Evolutionary conservation across 2,329 filamentous ascomycete genomes (phyloP), one percentile per base, ranked within the genome.

Genomic region (Fragosphaeria purpurea): DNA sequence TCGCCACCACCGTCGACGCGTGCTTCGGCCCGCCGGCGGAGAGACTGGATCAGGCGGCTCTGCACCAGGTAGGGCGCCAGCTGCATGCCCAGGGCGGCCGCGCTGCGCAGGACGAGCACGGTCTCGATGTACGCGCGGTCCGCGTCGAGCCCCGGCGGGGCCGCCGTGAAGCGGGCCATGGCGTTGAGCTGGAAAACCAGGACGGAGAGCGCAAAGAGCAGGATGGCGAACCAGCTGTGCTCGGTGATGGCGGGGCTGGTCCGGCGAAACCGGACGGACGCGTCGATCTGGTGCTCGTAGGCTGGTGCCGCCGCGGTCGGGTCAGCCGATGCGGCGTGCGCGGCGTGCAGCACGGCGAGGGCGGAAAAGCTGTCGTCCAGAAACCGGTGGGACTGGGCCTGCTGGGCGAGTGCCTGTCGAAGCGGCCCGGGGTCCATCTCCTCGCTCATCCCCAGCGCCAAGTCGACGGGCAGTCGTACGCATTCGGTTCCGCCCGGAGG

Each of bases 221-320:
- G 43, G 5, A 55, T 51, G 0, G 58, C 53, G 8, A 60, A 48
- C 59, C 85, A 88, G 54, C 35, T 37, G 37, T 83, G 78, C 43
- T 82, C 83, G 60, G 86, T 83, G 45, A 82, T 63, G 3, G 70
- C 66, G 5, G 76, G 71, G 57, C 80, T 71, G 7, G 81, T 79
- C 42, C 72, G 74, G 22, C 76, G 71, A 62, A 88, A 88, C 4
- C 86, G 68, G 1, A 49, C 37, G 6, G 60, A 62, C 7, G 59
- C 59, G 34, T 52, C 53, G 31, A 62, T 58, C 44, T 60, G 55
- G 39, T 61, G 47, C 31, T 55, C 30, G 74, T 56, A 50, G 57
- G 45, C 45, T 12, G 38, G 34, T 13, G 32, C 34, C 11, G 38
- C 39, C 30, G 32, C 34, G 22, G 22, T 4, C 46, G 46, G 13